Base-by-base conservation (phyloP, 768 basidiomycete genomes). In the Pulveroboletus sp. region DNA sequence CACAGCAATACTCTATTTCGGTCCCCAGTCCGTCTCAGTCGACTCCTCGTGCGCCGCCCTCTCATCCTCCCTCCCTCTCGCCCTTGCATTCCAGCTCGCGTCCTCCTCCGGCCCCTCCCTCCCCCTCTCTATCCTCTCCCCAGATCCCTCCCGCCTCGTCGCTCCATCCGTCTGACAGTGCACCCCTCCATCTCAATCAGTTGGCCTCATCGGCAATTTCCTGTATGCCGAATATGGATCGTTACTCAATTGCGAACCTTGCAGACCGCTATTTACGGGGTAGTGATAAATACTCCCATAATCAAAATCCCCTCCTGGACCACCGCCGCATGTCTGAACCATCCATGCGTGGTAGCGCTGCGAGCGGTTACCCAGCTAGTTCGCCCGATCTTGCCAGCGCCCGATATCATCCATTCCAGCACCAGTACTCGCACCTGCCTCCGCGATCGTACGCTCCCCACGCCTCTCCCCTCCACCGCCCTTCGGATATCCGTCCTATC, bases 301-400 rank as follows among this genome's bases (percentile, higher is more conserved):
- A 59, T 65, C 66, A 58, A 61, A 54, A 58, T 60, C 56, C 70
- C 50, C 62, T 73, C 55, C 67, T 77, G 50, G 81, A 82, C 70
- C 80, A 81, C 46, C 74, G 83, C 61, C 80, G 83, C 65, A 82
- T 84, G 80, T 85, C 83, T 60, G 83, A 85, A 63, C 82, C 83
- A 41, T 69, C 79, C 47, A 70, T 78, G 54, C 72, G 76, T 52
- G 59, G 71, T 57, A 72, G 71, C 63, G 55, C 73, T 46, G 73
- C 79, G 61, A 56, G 70, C 37, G 54, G 67, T 45, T 61, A 71
- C 39, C 47, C 71, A 48, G 47, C 67, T 36, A 67, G 68, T 50
- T 40, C 65, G 47, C 48, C 70, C 47, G 65, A 61, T 65, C 64
- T 66, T 44, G 47, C 55, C 42, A 54, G 65, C 43, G 63, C 56